Conservation (phyloP, 1,139 yeast species). For the Suzukiozyma palmioleophila region DNA sequence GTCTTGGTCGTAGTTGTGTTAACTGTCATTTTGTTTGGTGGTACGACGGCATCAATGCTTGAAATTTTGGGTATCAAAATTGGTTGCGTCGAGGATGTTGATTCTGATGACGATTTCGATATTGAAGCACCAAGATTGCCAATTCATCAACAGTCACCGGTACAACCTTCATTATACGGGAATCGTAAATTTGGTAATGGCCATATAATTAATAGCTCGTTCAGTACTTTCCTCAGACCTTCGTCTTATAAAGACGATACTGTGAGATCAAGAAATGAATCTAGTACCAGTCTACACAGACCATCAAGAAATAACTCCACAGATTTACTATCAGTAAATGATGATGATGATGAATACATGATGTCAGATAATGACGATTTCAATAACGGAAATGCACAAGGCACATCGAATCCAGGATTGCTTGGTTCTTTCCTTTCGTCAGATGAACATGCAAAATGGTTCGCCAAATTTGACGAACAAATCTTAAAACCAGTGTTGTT, state of each 20-base stretch:
- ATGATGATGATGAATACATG: constrained; percentile 30
- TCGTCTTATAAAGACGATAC: constrained; percentile 13
- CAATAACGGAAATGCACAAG: constrained; percentile 9
- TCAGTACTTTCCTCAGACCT: constrained; percentile 5
- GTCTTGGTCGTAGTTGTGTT: constrained; percentile 94
- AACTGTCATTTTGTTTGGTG: constrained; percentile 95
- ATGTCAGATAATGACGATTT: constrained; percentile 42
- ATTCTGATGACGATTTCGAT: constrained; percentile 90
- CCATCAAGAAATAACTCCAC: constrained; percentile 4
- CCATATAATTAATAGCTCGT: constrained; percentile 3
- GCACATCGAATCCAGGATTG: constrained; percentile 22
- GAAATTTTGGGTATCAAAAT: constrained; percentile 90
- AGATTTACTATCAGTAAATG: constrained; percentile 18
- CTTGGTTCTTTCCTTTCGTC: constrained; percentile 47
- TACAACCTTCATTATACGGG: constrained; percentile 2
- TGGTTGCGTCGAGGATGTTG: constrained; percentile 76
- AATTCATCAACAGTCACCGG: constrained; percentile 7
- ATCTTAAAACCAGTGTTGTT: constrained; percentile 93
- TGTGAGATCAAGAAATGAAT: constrained; percentile 24
- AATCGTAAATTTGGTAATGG: constrained; percentile 3
- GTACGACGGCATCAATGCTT: constrained; percentile 97
- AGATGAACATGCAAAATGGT: constrained; percentile 87
- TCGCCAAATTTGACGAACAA: constrained; percentile 87
- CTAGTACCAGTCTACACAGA: constrained; percentile 16
- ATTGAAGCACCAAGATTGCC: constrained; percentile 69